Base-by-base conservation (phyloP, 2,329 filamentous ascomycete genomes). In the Fusarium kyushuense region DNA sequence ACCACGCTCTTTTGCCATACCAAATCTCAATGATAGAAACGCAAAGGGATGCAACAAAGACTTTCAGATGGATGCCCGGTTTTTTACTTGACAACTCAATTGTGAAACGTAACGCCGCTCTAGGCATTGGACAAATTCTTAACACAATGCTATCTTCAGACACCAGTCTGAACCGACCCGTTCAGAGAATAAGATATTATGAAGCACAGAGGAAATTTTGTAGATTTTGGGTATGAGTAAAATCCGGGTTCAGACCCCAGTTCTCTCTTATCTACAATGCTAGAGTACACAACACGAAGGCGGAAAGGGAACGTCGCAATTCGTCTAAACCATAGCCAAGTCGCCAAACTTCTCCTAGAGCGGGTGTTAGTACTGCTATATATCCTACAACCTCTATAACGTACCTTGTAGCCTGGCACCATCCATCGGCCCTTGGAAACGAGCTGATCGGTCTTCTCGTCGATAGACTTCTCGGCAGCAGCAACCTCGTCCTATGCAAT, bases 371-470 rank as follows among this genome's bases (percentile, higher is more conserved):
- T 64, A 74, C 36, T 54, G 40, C 33, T 21, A 29, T 11, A 42
- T 46, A 9, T 57, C 9, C 25, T 14, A 13, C 19, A 27, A 30
- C 27, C 29, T 19, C 25, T 21, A 54, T 8, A 59, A 79, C 90
- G 76, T 85, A 95, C 95, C 93, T 97, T 97, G 92, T 99, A 99
- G 80, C 96, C 96, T 70, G 96, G 94, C 79, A 97, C 94, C 85
- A 90, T 89, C 96, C 96, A 99, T 89, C 94, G 93, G 82, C 95
- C 95, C 91, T 96, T 97, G 82, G 93, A 93, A 72, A 99, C 94
- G 80, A 99, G 89, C 84, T 96, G 90, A 77, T 90, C 85, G 76
- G 95, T 97, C 88, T 96, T 96, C 89, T 97, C 90, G 85, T 98
- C 95, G 82, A 99, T 97, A 74, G 97, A 95, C 76, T 96, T 94